phyloP scores from a whole-genome alignment of 371 early-diverging fungal species.

The Chytridiales sp. region DNA sequence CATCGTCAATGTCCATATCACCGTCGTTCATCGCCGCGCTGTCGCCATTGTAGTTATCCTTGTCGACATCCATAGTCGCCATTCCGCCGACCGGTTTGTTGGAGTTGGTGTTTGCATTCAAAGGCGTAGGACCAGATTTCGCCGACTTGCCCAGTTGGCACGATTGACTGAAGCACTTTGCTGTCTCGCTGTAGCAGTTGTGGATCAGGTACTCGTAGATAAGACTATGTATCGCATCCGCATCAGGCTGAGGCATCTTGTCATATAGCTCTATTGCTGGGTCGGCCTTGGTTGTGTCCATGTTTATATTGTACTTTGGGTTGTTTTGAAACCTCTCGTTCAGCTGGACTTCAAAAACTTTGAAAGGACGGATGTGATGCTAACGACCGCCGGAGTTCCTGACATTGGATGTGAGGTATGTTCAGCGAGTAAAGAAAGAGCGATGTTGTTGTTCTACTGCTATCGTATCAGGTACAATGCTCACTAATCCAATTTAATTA shows the following conservation, averaged over 20 bases:
- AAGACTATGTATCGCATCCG: conserved; percentile 24
- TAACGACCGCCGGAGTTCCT: too few relatives aligned
- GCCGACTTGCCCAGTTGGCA: conserved; percentile 7
- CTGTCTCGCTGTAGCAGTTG: conserved; percentile 44
- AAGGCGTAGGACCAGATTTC: background rate
- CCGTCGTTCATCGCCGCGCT: background rate
- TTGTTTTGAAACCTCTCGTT: too few relatives aligned
- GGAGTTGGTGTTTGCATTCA: too few relatives aligned
- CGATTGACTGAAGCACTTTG: conserved; percentile 26
- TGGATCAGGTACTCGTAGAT: conserved; percentile 49
- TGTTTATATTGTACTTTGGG: too few relatives aligned
- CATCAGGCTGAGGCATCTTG: background rate
- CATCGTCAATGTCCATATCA: conserved; percentile 9
- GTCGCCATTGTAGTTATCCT: background rate
- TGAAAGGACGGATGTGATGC: too few relatives aligned
- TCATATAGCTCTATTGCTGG: background rate
- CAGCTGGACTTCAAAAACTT: too few relatives aligned
- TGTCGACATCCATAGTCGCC: background rate
- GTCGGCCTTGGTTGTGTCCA: background rate
- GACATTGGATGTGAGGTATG: too few relatives aligned
- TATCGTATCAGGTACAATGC: too few relatives aligned
- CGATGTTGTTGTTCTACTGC: too few relatives aligned
- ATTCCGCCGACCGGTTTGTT: too few relatives aligned
- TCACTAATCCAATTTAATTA: too few relatives aligned
- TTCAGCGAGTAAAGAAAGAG: too few relatives aligned